Percentiles rank a stretch among this genome's conserved stretches.
phyloP scores from a whole-genome alignment of 768 basidiomycete genomes.

The Suillus alpinus region DNA sequence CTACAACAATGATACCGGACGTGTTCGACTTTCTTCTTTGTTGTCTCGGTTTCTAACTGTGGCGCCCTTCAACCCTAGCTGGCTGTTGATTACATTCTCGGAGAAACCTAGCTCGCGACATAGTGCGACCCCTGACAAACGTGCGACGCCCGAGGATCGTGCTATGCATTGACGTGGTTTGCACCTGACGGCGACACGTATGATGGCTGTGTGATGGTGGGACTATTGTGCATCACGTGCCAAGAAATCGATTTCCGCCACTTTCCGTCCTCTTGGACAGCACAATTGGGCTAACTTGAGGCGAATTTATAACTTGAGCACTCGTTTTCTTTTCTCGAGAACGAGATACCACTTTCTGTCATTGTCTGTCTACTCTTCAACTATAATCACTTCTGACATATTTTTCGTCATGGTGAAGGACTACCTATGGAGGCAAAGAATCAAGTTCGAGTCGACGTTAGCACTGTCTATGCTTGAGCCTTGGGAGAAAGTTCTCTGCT shows the following conservation, averaged over 20 bases:
- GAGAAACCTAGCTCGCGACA: too few relatives aligned
- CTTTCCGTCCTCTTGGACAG: neutral
- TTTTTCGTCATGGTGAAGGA: constrained; percentile 28
- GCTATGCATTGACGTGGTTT: neutral
- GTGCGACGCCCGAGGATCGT: neutral
- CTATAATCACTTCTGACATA: neutral
- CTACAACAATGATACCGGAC: neutral
- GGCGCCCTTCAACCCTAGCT: neutral
- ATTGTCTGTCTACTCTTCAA: neutral
- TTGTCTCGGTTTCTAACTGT: neutral
- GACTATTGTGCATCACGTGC: constrained; percentile 19
- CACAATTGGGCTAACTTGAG: neutral
- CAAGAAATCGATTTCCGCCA: constrained; percentile 12
- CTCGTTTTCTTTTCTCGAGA: neutral
- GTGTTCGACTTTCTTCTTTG: constrained; percentile 4
- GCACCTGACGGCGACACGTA: neutral
- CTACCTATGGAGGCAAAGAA: constrained; percentile 30
- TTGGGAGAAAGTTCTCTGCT: constrained; percentile 63
- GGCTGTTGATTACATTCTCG: neutral
- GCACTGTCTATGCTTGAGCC: constrained; percentile 63
- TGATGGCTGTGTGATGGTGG: neutral
- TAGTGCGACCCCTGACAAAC: neutral
- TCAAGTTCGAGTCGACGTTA: constrained; percentile 50
- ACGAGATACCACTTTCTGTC: neutral
- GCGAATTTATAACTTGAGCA: neutral